A percentile compares a stretch with the other conserved stretches of the same genome.
phyloP scores from a whole-genome alignment of 2,329 filamentous ascomycete genomes.

The Elsinoe fawcettii region DNA sequence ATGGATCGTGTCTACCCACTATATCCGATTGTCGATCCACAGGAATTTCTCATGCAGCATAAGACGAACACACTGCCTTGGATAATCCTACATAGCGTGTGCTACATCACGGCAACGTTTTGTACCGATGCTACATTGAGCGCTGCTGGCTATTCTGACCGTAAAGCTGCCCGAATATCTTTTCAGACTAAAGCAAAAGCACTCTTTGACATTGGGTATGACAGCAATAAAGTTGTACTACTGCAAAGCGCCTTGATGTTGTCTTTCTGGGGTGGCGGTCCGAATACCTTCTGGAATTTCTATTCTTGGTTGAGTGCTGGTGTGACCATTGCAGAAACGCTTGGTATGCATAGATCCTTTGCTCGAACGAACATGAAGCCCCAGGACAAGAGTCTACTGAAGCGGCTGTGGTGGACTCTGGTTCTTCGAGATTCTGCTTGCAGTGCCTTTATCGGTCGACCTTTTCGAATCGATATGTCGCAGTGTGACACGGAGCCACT shows the following conservation, averaged over 20 bases:
- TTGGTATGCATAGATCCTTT: conserved; percentile 21
- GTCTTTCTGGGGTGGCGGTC: conserved; percentile 20
- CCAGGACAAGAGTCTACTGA: conserved; percentile 20
- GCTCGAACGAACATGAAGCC: conserved; percentile 16
- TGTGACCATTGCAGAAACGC: conserved; percentile 22
- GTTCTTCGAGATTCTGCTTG: conserved; percentile 20
- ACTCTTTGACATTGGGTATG: conserved; percentile 20
- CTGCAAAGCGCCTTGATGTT: conserved; percentile 20
- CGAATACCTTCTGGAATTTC: conserved; percentile 22
- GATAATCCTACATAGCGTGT: conserved; percentile 20
- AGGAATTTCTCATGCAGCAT: conserved; percentile 16
- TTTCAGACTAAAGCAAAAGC: conserved; percentile 21
- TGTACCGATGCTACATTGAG: conserved; percentile 15
- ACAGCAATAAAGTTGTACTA: conserved; percentile 22
- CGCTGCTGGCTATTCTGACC: conserved; percentile 16
- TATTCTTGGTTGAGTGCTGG: conserved; percentile 21
- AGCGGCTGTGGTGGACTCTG: conserved; percentile 23
- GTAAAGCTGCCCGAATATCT: conserved; percentile 15
- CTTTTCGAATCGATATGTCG: conserved; percentile 21
- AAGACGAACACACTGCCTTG: conserved; percentile 16
- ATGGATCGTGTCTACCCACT: conserved; percentile 17
- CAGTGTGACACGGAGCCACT: conserved; percentile 20
- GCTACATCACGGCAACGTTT: conserved; percentile 20
- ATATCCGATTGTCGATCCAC: conserved; percentile 17
- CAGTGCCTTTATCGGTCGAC: conserved; percentile 20